phyloP scores from a whole-genome alignment of 225 moss, liverwort and hornwort species.

The Pleurozium schreberi region DNA sequence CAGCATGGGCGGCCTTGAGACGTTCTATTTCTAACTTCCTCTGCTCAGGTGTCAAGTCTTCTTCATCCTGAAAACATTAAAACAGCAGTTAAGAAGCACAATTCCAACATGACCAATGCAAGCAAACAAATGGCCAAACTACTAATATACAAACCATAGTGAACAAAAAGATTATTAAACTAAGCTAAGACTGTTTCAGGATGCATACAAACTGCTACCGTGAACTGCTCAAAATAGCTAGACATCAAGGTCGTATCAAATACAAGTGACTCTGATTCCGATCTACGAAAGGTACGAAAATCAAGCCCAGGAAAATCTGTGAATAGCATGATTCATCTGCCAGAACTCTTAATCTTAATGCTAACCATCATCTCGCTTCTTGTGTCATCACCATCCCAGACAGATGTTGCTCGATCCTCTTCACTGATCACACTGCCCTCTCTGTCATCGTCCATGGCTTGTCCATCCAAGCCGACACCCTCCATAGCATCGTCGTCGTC shows the following conservation, averaged over 20 bases:
- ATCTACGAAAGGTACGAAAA: not conserved
- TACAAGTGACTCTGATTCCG: not conserved
- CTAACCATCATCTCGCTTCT: slow-evolving; percentile 83
- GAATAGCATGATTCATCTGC: not conserved
- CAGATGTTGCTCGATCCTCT: slow-evolving; percentile 59
- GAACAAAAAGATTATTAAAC: not conserved
- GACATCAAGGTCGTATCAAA: not conserved
- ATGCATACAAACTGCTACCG: not conserved
- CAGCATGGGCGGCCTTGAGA: slow-evolving; percentile 73
- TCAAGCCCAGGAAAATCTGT: not conserved
- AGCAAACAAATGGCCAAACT: not conserved
- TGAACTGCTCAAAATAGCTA: not conserved
- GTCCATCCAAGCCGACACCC: slow-evolving; percentile 24
- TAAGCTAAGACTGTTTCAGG: not conserved
- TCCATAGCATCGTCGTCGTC: slow-evolving; percentile 38
- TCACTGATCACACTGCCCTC: slow-evolving; percentile 58
- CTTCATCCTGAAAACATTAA: slow-evolving; percentile 57
- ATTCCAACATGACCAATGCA: not conserved
- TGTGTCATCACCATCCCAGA: slow-evolving; percentile 74
- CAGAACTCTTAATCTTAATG: not conserved
- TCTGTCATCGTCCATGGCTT: slow-evolving; percentile 36
- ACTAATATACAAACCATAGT: not conserved
- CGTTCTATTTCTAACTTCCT: slow-evolving; percentile 65
- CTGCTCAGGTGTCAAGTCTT: slow-evolving; percentile 73
- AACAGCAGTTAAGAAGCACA: not conserved